Base-by-base conservation (phyloP, 2,329 filamentous ascomycete species). In the Tolypocladium ovalisporum region DNA sequence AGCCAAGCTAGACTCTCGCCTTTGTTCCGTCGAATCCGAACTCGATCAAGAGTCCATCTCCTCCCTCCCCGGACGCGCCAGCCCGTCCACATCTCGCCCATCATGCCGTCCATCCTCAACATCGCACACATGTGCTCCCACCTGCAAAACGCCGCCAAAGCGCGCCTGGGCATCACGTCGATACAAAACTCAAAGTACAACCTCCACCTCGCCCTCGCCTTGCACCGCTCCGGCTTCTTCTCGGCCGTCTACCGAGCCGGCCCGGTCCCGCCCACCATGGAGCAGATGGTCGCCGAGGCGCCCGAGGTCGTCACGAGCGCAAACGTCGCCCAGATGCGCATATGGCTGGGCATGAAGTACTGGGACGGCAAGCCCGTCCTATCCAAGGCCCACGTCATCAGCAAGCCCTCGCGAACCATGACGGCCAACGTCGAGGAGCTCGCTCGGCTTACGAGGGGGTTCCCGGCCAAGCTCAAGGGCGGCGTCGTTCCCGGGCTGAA, bases 301-400 rank as follows among this genome's bases (percentile, higher is more conserved):
- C 76, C 84, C 15, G 81, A 82, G 60, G 77, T 76, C 17, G 78
- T 89, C 58, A 90, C 86, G 53, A 76, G 78, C 60, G 78, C 76
- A 65, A 96, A 95, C 73, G 83, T 90, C 40, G 82, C 90, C 5
- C 80, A 77, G 42, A 81, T 89, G 68, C 80, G 92, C 59, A 76
- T 97, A 63, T 97, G 92, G 92, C 74, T 97, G 15, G 90, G 90
- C 1, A 76, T 96, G 66, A 96, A 96, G 76, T 96, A 96, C 80
- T 89, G 83, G 83, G 85, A 91, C 64, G 88, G 88, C 68, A 79
- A 86, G 71, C 90, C 92, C 7, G 90, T 96, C 27, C 74, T 97
- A 63, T 78, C 77, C 61, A 79, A 83, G 62, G 79, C 93, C 66
- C 71, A 73, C 54, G 71, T 87, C 67, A 77, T 96, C 59, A 87